Conservation (phyloP, 2,329 filamentous ascomycete genomes). For the Microcera coccophila region DNA sequence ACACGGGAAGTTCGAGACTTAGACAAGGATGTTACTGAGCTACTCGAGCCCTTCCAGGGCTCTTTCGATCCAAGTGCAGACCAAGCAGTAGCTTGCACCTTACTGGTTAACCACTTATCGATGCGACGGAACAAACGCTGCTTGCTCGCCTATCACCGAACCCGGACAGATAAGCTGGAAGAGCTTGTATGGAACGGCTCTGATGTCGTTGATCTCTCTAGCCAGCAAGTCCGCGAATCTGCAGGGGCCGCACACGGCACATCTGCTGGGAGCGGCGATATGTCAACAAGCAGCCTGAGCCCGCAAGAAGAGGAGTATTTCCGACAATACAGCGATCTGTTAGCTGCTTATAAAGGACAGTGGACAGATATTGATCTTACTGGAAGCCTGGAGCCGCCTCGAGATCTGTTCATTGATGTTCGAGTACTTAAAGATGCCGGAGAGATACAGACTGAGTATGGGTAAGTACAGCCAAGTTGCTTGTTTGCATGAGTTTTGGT, state of each 20-base stretch:
- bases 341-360: conserved; percentile 95
- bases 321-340: conserved; percentile 81
- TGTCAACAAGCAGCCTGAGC: conserved; percentile 71
- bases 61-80: conserved; percentile 82
- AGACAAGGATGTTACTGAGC: conserved; percentile 74
- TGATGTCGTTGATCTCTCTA: conserved; percentile 70
- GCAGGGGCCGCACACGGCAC: conserved; percentile 32
- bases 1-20: conserved; percentile 91
- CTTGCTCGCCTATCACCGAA: conserved; percentile 87
- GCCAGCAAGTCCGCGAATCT: conserved; percentile 49
- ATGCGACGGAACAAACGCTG: conserved; percentile 97
- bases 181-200: conserved; percentile 88
- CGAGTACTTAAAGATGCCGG: conserved; percentile 93
- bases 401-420: conserved; percentile 94
- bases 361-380: conserved; percentile 98
- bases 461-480: conserved; percentile 53
- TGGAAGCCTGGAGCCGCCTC: conserved; percentile 88
- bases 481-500: neutral
- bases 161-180: conserved; percentile 85
- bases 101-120: conserved; percentile 89
- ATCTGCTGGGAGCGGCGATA: conserved; percentile 40
- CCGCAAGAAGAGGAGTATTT: conserved; percentile 97
- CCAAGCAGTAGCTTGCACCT: conserved; percentile 77
- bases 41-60: conserved; percentile 78
- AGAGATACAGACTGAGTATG: conserved; percentile 98